Base-by-base conservation (phyloP, 116 monocot species). In the Papilionanthe hybrid region DNA sequence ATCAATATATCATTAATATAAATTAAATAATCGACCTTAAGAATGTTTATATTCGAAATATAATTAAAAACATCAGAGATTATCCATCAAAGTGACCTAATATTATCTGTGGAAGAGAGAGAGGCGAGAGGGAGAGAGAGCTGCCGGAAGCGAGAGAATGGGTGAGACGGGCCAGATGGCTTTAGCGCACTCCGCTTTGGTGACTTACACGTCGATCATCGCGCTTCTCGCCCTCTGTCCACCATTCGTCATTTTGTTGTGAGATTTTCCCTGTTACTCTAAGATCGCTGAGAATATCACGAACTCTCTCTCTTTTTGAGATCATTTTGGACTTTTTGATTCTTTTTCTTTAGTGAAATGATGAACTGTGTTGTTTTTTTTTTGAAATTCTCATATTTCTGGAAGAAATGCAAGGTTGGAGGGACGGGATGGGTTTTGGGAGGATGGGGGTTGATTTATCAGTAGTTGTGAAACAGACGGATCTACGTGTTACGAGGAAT, bases 211-310 rank as follows among this genome's bases (percentile, higher is more conserved):
- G 9, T 98, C 98, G 81, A 90, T 98, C 93, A 69, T 98, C 60
- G 86, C 98, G 15, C 93, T 98, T 65, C 93, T 98, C 72, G 28
- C 91, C n/a, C 91, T 98, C 73, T 94, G 98, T 78, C 98, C 98
- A 12, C 98, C 98, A 25, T 93, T 98, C 83, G 98, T 98, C 67
- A 94, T 98, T 81, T 88, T 98, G 1, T 80, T 98, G 98, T 98
- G 41, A 91, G 93, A 10, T 53, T 45, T 2, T 73, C 55, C 9
- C 79, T 42, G 7, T 78, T 49, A 30, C 32, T 80, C 47, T 72
- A 22, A 9, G 22, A 73, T 73, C 73, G 43, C 32, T 29, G 5
- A 5, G 28, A 30, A 37, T 30, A 37, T 29, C 32, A 15, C 32
- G 32, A 5, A 69, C 9, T 32, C 69, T 30, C 13, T 11, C 12